phyloP scores from a whole-genome alignment of 306 rosid genomes.

The Aeschynomene evenia region DNA sequence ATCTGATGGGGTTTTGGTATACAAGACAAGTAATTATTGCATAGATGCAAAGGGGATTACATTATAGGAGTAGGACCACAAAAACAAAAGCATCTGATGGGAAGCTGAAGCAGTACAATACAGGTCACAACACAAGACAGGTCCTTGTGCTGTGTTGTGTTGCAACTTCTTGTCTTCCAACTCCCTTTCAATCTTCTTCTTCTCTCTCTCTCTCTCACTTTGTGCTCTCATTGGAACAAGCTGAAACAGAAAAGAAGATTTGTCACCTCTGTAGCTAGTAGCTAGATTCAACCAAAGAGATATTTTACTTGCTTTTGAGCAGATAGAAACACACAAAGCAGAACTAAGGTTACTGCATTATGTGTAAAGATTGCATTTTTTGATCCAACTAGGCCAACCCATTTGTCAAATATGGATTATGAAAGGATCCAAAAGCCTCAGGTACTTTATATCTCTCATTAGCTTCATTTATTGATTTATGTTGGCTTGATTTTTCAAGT shows the following conservation, averaged over 20 bases:
- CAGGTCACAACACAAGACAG: neutral
- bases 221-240: conserved; percentile 8
- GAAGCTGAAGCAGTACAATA: conserved; percentile 19
- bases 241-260: neutral
- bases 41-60: conserved; percentile 21
- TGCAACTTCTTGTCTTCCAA: conserved; percentile 3
- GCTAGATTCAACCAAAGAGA: conserved; percentile 20
- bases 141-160: neutral
- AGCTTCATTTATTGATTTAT: neutral
- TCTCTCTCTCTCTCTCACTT: conserved; percentile 17
- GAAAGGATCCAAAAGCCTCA: conserved; percentile 95
- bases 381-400: conserved; percentile 26
- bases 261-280: conserved; percentile 20
- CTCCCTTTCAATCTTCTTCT: neutral
- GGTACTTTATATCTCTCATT: conserved; percentile 42
- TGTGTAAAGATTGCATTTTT: conserved; percentile 37
- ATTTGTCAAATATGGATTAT: conserved; percentile 64
- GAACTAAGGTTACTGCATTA: conserved; percentile 23
- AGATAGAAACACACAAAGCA: neutral
- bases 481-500: neutral
- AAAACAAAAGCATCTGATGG: conserved; percentile 33
- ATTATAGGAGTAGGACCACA: conserved; percentile 33
- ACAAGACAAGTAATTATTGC: conserved; percentile 20
- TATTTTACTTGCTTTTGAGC: neutral
- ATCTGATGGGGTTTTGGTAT: conserved; percentile 17